Evolutionary conservation across 192 early-diverging fungal genomes (phyloP), one percentile per base, ranked within the genome.

Genomic region (Coemansia sp.): DNA sequence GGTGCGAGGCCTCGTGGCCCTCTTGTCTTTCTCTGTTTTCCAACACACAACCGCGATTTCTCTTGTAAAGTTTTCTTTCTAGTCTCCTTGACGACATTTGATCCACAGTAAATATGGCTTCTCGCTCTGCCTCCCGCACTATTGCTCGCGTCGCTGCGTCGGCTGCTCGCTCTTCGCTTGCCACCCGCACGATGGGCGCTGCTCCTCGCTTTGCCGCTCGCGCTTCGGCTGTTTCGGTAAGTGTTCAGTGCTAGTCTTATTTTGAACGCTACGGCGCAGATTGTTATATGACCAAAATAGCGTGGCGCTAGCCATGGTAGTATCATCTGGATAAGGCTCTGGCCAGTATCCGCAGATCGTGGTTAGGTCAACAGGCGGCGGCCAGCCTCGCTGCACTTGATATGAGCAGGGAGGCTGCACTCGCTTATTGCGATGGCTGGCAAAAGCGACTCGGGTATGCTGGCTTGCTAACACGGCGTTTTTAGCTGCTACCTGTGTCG

Each of bases 181-280:
- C 72, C 32, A 17, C 65, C 48, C 77, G 77, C 62, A 54, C 51
- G 21, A 65, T 80, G 67, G 72, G 67, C 35, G 77, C 72, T 47
- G 77, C 77, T 56, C 77, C 77, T 69, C 77, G 68, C 67, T 67
- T 80, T 54, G 77, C 77, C 25, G 67, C 77, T 61, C 76, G 76
- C 65, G 61, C 71, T 35, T 67, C 76, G 24, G 67, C 62, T 19
- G 56, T 47, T 58, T 72, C 69, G 69, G 76, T 78, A 78, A 72
- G 76, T 77, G 3, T 43, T 10, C 37, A 15, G 24, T 37, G n/a
- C 25, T 15, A 6, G 15, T 62, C 7, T 48, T 14, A 23, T 11
- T 14, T 37, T 22, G 1, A 9, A 19, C 11, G 15, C 48, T 11
- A 19, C 22, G 21, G 21, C 50, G 21, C 9, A 21, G 41, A 47